A percentile compares a stretch with the other conserved stretches of the same genome.
Evolutionary conservation across 1,284 basidiomycete species (phyloP).

Genomic region (Thelephora terrestris): DNA sequence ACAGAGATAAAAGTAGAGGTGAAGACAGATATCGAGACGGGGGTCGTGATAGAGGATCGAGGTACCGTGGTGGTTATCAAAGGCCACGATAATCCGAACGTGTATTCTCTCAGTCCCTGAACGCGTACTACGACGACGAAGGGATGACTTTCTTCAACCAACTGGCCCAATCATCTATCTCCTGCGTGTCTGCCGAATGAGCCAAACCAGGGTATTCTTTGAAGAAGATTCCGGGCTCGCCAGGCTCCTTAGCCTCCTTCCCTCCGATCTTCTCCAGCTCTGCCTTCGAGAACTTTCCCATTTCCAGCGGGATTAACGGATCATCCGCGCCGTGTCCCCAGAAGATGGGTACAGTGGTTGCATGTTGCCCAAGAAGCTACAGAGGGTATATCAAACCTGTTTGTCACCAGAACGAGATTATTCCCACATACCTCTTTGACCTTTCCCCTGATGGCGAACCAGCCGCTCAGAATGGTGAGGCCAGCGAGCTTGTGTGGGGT

Average conservation of each 20-base stretch:
- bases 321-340: constrained; percentile 83
- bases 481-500: constrained; percentile 64
- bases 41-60: constrained; percentile 12
- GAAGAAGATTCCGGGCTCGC: constrained; percentile 27
- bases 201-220: constrained; percentile 48
- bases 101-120: not conserved
- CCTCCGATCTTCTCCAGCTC: constrained; percentile 30
- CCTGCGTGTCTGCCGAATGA: constrained; percentile 52
- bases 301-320: constrained; percentile 50
- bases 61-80: constrained; percentile 21
- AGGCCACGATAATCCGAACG: not conserved
- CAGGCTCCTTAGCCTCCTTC: constrained; percentile 13
- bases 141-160: constrained; percentile 44
- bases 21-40: constrained; percentile 6
- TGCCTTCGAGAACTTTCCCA: constrained; percentile 38
- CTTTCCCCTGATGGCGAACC: constrained; percentile 59
- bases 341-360: constrained; percentile 63
- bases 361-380: constrained; percentile 40
- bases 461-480: constrained; percentile 65
- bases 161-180: constrained; percentile 52
- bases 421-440: constrained; percentile 45
- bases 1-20: constrained; percentile 13
- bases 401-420: not conserved
- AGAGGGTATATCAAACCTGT: constrained; percentile 1
- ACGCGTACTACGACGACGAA: not conserved